Conservation (phyloP, 257 asterid species). For the Catharanthus roseus region DNA sequence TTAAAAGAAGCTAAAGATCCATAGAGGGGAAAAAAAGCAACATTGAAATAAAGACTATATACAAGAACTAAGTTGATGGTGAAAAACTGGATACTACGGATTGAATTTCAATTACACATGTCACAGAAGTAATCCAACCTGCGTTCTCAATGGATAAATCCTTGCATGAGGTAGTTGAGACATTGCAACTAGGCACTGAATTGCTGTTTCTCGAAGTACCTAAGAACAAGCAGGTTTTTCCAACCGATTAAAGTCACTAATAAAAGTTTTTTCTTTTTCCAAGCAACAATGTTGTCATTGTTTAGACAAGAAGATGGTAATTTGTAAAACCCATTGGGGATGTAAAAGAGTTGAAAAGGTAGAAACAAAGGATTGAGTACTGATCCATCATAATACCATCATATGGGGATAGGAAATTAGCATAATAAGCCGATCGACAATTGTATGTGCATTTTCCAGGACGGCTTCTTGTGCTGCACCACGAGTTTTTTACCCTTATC, state of each 20-base stretch:
- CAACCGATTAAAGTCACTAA: neutral
- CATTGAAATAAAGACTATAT: neutral
- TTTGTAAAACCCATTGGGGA: neutral
- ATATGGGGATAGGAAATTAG: constrained; percentile 50
- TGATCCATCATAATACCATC: constrained; percentile 41
- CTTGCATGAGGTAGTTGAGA: constrained; percentile 65
- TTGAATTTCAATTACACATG: constrained; percentile 8
- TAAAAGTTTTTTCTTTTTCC: no score
- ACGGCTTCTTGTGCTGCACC: constrained; percentile 69
- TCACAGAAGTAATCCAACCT: constrained; percentile 38
- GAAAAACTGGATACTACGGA: neutral
- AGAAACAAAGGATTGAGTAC: neutral
- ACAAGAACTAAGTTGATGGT: neutral
- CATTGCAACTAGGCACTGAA: constrained; percentile 86
- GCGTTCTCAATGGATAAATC: constrained; percentile 65
- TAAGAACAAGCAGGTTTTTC: constrained; percentile 27
- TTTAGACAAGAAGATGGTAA: neutral
- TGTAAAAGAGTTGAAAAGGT: neutral
- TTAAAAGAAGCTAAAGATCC: neutral
- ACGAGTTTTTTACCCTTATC: no score
- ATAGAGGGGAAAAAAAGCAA: neutral
- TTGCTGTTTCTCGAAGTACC: constrained; percentile 79
- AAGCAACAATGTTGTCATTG: neutral
- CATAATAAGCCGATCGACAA: constrained; percentile 49
- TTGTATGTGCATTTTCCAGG: constrained; percentile 50